phyloP scores from a whole-genome alignment of 2,329 filamentous ascomycete species.

The Botryotinia narcissicola region DNA sequence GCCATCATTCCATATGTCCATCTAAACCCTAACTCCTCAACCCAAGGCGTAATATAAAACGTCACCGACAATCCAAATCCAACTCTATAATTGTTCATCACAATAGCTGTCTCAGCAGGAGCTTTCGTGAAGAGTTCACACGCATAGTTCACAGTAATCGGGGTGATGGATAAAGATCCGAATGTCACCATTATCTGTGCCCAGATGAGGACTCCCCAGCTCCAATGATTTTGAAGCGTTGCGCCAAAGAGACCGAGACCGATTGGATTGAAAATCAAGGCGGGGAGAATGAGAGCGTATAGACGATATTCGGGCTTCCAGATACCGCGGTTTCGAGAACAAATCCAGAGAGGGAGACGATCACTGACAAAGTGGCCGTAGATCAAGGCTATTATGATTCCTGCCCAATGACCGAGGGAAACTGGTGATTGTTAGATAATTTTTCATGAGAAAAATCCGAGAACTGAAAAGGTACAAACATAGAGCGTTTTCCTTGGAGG shows the following conservation, averaged over 20 bases:
- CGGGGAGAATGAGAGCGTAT: conserved; percentile 36
- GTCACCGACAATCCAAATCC: conserved; percentile 41
- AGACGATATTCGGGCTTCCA: conserved; percentile 45
- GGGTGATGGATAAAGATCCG: conserved; percentile 22
- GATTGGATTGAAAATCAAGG: conserved; percentile 38
- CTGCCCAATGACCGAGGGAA: conserved; percentile 44
- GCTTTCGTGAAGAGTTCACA: conserved; percentile 40
- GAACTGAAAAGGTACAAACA: conserved; percentile 13
- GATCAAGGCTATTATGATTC: conserved; percentile 40
- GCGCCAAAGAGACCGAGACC: conserved; percentile 42
- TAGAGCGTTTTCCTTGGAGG: conserved; percentile 41
- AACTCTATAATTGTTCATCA: conserved; percentile 40
- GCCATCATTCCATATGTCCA: conserved; percentile 46
- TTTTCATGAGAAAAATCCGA: background rate
- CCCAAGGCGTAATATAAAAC: conserved; percentile 44
- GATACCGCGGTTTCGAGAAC: conserved; percentile 24
- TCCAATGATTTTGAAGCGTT: conserved; percentile 42
- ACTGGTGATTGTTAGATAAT: conserved; percentile 31
- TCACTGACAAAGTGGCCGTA: conserved; percentile 43
- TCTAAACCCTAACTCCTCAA: conserved; percentile 38
- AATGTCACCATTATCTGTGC: conserved; percentile 44
- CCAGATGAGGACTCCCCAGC: conserved; percentile 43
- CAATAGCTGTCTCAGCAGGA: conserved; percentile 41
- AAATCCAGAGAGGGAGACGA: conserved; percentile 39
- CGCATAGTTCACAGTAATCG: conserved; percentile 29